These are phyloP conservation scores for Vararia minispora DNA, from an alignment of 768 basidiomycete species.

Conservation along the genomic window DNA sequence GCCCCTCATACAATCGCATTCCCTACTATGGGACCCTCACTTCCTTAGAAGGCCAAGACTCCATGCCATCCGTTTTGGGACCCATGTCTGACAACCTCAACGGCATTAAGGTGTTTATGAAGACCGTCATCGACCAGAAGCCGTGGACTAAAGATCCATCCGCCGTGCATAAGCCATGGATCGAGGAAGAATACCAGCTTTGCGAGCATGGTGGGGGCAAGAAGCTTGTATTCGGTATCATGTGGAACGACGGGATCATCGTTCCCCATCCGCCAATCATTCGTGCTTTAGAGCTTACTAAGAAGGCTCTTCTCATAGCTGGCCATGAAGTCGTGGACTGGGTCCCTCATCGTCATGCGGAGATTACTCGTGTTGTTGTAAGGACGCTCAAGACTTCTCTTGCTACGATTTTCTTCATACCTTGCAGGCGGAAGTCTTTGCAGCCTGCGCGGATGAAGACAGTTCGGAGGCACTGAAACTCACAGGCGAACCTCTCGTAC, in stretches of 20 bases:
- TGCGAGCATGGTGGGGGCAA: conserved; percentile 44
- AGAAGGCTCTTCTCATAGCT: conserved; percentile 32
- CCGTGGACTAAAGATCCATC: conserved; percentile 64
- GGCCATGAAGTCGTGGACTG: conserved; percentile 39
- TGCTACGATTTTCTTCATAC: too few relatives aligned
- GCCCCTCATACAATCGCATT: conserved; percentile 57
- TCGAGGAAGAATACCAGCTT: conserved; percentile 46
- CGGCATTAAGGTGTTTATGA: conserved; percentile 57
- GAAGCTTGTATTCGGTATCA: conserved; percentile 19
- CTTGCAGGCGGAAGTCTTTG: too few relatives aligned
- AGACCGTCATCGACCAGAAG: conserved; percentile 43
- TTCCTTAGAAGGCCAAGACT: conserved; percentile 61
- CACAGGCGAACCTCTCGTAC: conserved; percentile 11
- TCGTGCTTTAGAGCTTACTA: conserved; percentile 38
- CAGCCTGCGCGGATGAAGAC: too few relatives aligned
- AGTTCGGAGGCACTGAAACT: too few relatives aligned
- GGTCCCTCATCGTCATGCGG: conserved; percentile 17
- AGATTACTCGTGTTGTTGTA: conserved; percentile 21
- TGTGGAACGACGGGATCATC: conserved; percentile 37
- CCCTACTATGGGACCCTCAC: conserved; percentile 62
- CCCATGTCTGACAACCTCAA: conserved; percentile 49
- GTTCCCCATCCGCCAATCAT: conserved; percentile 39
- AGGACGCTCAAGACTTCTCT: not conserved
- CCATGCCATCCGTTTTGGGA: conserved; percentile 61
- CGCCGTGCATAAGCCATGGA: conserved; percentile 48